Conservation (phyloP, 2,329 filamentous ascomycete species). For the Hypoxylon sp. region DNA sequence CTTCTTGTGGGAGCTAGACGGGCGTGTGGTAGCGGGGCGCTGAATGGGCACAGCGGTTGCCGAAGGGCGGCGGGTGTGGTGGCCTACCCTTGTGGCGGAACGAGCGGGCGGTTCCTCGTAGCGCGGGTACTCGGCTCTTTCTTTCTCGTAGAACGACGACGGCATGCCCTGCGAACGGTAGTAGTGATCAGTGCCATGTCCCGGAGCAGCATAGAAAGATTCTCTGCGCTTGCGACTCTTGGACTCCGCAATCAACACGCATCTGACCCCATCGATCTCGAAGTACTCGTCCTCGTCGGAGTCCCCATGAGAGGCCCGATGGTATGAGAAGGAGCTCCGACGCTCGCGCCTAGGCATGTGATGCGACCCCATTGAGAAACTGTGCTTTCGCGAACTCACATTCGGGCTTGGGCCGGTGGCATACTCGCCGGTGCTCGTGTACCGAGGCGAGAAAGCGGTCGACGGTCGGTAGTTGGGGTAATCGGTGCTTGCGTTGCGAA, state of each 20-base stretch:
- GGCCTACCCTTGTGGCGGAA: constrained; percentile 58
- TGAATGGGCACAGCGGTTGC: constrained; percentile 62
- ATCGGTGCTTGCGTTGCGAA: constrained; percentile 61
- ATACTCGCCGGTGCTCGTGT: constrained; percentile 74
- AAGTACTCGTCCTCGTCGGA: constrained; percentile 75
- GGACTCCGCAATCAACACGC: constrained; percentile 66
- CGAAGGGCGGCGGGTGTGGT: constrained; percentile 63
- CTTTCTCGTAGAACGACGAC: constrained; percentile 57
- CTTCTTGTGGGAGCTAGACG: constrained; percentile 60
- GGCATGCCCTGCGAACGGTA: constrained; percentile 67
- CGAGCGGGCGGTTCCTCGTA: constrained; percentile 58
- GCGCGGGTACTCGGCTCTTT: constrained; percentile 60
- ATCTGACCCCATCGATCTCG: constrained; percentile 68
- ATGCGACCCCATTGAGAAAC: constrained; percentile 58
- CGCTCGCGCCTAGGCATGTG: constrained; percentile 65
- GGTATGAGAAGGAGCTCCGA: constrained; percentile 70
- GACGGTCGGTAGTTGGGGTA: constrained; percentile 61
- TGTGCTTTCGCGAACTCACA: constrained; percentile 69
- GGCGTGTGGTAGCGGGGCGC: constrained; percentile 67
- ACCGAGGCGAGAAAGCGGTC: constrained; percentile 71
- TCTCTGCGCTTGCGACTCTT: constrained; percentile 57
- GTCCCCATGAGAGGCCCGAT: constrained; percentile 73
- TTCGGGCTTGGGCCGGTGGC: constrained; percentile 69
- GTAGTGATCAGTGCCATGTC: constrained; percentile 72
- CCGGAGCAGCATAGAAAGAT: constrained; percentile 63